Evolutionary conservation across 1,284 basidiomycete species (phyloP).

Genomic region (Cystobasidium sp.): DNA sequence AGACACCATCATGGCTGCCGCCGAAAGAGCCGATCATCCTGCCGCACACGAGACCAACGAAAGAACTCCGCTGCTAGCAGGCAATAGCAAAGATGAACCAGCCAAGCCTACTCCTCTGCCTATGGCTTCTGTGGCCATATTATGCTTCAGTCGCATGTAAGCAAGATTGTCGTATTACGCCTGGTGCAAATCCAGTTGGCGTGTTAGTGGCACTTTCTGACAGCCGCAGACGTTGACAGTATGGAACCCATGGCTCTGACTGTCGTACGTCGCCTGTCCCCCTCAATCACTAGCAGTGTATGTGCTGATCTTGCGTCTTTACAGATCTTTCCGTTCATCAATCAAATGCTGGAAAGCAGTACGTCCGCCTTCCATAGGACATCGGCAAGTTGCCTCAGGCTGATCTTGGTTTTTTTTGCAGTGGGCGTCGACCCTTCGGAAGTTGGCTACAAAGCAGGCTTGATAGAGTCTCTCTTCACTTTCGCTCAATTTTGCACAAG

Average conservation of each 20-base stretch:
- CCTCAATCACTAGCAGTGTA: background rate
- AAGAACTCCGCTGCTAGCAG: slow-evolving; percentile 23
- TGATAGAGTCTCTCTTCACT: slow-evolving; percentile 57
- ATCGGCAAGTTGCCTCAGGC: background rate
- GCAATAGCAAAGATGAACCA: background rate
- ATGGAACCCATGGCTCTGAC: slow-evolving; percentile 33
- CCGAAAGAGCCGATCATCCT: background rate
- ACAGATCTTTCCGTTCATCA: slow-evolving; percentile 62
- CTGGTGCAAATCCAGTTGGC: too few species aligned
- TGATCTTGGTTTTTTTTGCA: slow-evolving; percentile 11
- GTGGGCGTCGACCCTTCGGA: slow-evolving; percentile 33
- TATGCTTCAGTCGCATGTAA: slow-evolving; percentile 39
- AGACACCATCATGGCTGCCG: background rate
- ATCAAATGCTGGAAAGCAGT: slow-evolving; percentile 34
- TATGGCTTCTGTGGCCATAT: slow-evolving; percentile 22
- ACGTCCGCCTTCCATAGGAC: slow-evolving; percentile 51
- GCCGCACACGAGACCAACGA: slow-evolving; percentile 10
- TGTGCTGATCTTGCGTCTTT: background rate
- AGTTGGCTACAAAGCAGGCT: slow-evolving; percentile 57
- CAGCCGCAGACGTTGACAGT: background rate
- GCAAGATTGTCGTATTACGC: background rate
- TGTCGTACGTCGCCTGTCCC: slow-evolving; percentile 10
- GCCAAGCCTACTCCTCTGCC: slow-evolving; percentile 32
- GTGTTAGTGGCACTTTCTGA: background rate
- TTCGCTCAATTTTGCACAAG: slow-evolving; percentile 55